These are phyloP conservation scores for Phaffomyces opuntiae DNA, from an alignment of 805 yeast genomes.

Conservation along the genomic window DNA sequence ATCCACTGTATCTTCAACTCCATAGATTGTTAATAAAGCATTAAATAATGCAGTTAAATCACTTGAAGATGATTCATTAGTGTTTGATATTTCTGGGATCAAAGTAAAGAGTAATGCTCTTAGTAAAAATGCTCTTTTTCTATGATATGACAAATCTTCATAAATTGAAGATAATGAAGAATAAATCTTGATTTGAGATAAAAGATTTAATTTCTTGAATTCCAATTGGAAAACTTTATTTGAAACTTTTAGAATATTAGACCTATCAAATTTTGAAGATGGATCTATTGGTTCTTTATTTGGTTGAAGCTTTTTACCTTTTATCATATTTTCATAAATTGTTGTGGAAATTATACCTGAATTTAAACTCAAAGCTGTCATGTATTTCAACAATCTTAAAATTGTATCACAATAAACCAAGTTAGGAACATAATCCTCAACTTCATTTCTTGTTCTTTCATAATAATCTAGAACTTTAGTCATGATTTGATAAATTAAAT, in stretches of 20 bases:
- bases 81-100: constrained; percentile 29
- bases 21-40: constrained; percentile 45
- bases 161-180: constrained; percentile 61
- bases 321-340: constrained; percentile 39
- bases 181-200: constrained; percentile 56
- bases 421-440: constrained; percentile 77
- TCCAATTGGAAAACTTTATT: constrained; percentile 39
- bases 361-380: constrained; percentile 37
- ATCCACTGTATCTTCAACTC: constrained; percentile 32
- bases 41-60: constrained; percentile 40
- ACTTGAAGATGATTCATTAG: constrained; percentile 7
- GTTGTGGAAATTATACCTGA: constrained; percentile 31
- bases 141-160: constrained; percentile 46
- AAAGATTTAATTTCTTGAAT: constrained; percentile 36
- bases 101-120: constrained; percentile 54
- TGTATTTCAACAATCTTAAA: constrained; percentile 54
- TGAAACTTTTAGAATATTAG: constrained; percentile 44
- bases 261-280: constrained; percentile 22
- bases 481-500: constrained; percentile 31
- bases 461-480: constrained; percentile 37
- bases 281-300: not conserved
- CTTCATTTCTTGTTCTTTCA: constrained; percentile 44
- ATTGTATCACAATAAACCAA: constrained; percentile 68
- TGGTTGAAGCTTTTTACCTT: constrained; percentile 24
- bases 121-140: constrained; percentile 67